Base-by-base conservation (phyloP, 768 basidiomycete genomes). In the Mycena belliarum region DNA sequence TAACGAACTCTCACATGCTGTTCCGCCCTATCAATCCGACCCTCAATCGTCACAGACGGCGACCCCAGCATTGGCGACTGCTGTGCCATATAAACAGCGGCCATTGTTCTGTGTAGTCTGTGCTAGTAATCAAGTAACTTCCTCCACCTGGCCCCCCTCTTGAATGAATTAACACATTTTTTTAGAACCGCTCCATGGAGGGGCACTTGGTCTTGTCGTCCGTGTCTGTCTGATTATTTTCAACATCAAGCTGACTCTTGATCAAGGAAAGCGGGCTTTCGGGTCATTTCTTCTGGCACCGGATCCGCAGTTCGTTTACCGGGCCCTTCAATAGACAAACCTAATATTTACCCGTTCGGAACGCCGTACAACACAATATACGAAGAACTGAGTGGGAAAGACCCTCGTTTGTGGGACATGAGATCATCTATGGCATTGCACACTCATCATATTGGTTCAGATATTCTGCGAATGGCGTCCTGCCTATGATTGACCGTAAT, bases 41-140 rank as follows among this genome's bases (percentile, higher is more conserved):
- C 24, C 38, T 51, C 60, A 42, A 40, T 15, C 46, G 25, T 32
- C 50, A 20, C 60, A 61, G 21, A 20, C 55, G 33, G 44, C 23
- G 38, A 40, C 61, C 20, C 44, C 55, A n/a, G 46, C 46, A 38
- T 16, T 60, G 49, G 23, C 63, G 16, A 4, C 33, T 15, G 14
- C 33, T 7, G 12, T 15, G 12, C 33, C 33, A 24, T 87, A 86
- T 65, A 93, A 85, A 72, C 74, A 80, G 12, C 79, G 91, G 12
- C 93, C 93, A 2, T 69, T 97, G 44, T 98, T 98, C 75, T 98
- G 97, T 69, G 93, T 99, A 10, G 97, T 98, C 29, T 99, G 97
- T 70, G 96, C 97, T n/a, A 98, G 94, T 69, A 99, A 99, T 69
- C 93, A 98, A 78, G 95, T 91, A 71, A 59, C 84, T 75, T 25